A percentile compares a stretch with the other conserved stretches of the same genome.
Conservation (phyloP, 768 basidiomycete species). For the Kwoniella sp. region DNA sequence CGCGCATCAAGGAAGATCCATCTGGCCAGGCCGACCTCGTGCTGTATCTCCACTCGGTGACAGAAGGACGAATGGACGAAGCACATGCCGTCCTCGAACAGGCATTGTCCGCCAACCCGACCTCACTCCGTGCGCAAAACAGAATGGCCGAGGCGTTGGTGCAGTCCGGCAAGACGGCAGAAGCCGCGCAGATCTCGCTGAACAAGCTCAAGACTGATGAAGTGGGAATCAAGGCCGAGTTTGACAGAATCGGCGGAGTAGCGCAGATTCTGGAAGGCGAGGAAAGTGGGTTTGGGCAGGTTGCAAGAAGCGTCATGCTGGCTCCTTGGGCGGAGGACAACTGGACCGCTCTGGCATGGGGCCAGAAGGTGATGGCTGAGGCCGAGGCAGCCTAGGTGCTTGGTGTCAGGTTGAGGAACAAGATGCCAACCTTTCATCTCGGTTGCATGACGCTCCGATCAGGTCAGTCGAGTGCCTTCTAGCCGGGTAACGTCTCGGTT, state of each 20-base stretch:
- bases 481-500: too few species aligned
- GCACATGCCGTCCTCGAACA: constrained; percentile 19
- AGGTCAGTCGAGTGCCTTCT: too few species aligned
- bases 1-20: constrained; percentile 65
- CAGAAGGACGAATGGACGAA: constrained; percentile 12
- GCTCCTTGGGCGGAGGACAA: constrained; percentile 35
- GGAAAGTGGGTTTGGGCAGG: constrained; percentile 22
- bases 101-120: constrained; percentile 11
- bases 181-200: constrained; percentile 7
- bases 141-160: constrained; percentile 27
- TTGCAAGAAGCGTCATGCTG: constrained; percentile 32
- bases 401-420: too few species aligned
- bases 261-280: constrained; percentile 23
- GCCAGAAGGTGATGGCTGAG: constrained; percentile 14
- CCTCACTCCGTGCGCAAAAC: constrained; percentile 14
- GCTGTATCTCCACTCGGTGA: constrained; percentile 65
- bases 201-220: neutral
- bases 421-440: too few species aligned
- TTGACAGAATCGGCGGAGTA: constrained; percentile 13
- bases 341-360: constrained; percentile 36
- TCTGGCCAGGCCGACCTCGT: constrained; percentile 66
- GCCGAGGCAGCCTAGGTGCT: too few species aligned
- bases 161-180: constrained; percentile 12
- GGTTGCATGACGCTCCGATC: too few species aligned
- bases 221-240: constrained; percentile 3